phyloP scores from a whole-genome alignment of 2,329 filamentous ascomycete genomes.

The Neurospora sp. region DNA sequence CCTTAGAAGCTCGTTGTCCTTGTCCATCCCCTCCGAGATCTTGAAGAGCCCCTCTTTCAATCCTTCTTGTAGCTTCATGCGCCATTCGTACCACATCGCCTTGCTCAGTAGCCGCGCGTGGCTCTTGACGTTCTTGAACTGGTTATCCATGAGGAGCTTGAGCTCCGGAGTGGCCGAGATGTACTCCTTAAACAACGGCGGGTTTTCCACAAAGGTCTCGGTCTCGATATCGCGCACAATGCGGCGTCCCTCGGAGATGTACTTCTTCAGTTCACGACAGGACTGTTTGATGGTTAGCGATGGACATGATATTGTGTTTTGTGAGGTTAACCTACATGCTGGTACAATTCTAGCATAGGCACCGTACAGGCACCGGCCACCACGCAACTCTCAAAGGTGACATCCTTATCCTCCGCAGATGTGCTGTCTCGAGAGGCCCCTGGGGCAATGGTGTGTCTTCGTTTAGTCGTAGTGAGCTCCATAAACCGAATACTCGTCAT shows the following conservation, averaged over 20 bases:
- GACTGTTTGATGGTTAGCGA: slow-evolving; percentile 32
- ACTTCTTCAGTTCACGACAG: slow-evolving; percentile 90
- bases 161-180: slow-evolving; percentile 75
- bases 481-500: slow-evolving; percentile 97
- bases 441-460: slow-evolving; percentile 71
- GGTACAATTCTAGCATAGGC: slow-evolving; percentile 88
- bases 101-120: slow-evolving; percentile 85
- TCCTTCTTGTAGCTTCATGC: slow-evolving; percentile 74
- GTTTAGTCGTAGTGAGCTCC: slow-evolving; percentile 94
- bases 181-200: slow-evolving; percentile 85
- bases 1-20: slow-evolving; percentile 57
- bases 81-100: slow-evolving; percentile 97
- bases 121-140: slow-evolving; percentile 95
- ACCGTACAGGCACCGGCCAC: slow-evolving; percentile 85
- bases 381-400: slow-evolving; percentile 66
- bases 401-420: slow-evolving; percentile 32
- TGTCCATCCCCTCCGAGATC: slow-evolving; percentile 66
- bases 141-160: slow-evolving; percentile 82
- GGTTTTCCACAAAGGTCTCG: slow-evolving; percentile 83
- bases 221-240: slow-evolving; percentile 87
- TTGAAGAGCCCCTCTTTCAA: slow-evolving; percentile 71
- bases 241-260: slow-evolving; percentile 84
- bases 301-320: not conserved
- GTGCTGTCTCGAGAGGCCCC: slow-evolving; percentile 33
- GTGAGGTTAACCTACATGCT: slow-evolving; percentile 52